A percentile compares a stretch with the other conserved stretches of the same genome.
phyloP scores from a whole-genome alignment of 2,329 filamentous ascomycete species.

The Pyricularia sp. region DNA sequence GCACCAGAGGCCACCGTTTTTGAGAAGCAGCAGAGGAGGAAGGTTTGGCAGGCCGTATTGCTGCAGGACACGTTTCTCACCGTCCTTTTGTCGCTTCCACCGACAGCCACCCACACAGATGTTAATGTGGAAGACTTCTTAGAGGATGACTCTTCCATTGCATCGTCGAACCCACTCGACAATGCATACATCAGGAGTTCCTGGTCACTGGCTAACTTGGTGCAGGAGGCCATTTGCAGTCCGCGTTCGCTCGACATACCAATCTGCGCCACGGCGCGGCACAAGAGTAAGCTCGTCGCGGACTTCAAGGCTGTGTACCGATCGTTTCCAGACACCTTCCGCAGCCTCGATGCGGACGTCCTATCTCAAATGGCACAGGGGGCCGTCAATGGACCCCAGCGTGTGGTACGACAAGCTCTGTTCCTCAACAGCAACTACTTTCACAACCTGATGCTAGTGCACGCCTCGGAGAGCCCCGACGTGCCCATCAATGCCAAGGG shows the following conservation, averaged over 20 bases:
- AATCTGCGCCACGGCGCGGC: slow-evolving; percentile 56
- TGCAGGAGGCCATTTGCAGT: slow-evolving; percentile 67
- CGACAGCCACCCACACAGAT: slow-evolving; percentile 70
- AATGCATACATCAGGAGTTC: slow-evolving; percentile 66
- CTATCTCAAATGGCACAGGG: slow-evolving; percentile 46
- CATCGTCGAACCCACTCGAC: slow-evolving; percentile 53
- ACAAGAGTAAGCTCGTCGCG: slow-evolving; percentile 60
- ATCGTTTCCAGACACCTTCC: slow-evolving; percentile 63
- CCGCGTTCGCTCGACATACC: slow-evolving; percentile 66
- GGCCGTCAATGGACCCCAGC: slow-evolving; percentile 37
- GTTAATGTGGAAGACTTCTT: slow-evolving; percentile 65
- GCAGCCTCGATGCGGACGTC: slow-evolving; percentile 54
- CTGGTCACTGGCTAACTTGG: slow-evolving; percentile 70
- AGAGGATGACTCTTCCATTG: slow-evolving; percentile 50
- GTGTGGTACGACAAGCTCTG: slow-evolving; percentile 63
- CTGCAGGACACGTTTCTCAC: slow-evolving; percentile 77
- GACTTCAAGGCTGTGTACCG: slow-evolving; percentile 64
- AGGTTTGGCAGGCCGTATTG: slow-evolving; percentile 74
- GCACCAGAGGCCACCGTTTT: slow-evolving; percentile 56
- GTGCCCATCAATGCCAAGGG: slow-evolving; percentile 57
- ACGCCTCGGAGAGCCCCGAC: slow-evolving; percentile 58
- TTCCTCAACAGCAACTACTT: slow-evolving; percentile 77
- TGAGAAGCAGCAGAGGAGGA: slow-evolving; percentile 70
- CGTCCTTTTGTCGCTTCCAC: slow-evolving; percentile 67
- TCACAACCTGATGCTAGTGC: slow-evolving; percentile 73